phyloP scores from a whole-genome alignment of 768 basidiomycete species.

The Rhodotorula taiwanensis region DNA sequence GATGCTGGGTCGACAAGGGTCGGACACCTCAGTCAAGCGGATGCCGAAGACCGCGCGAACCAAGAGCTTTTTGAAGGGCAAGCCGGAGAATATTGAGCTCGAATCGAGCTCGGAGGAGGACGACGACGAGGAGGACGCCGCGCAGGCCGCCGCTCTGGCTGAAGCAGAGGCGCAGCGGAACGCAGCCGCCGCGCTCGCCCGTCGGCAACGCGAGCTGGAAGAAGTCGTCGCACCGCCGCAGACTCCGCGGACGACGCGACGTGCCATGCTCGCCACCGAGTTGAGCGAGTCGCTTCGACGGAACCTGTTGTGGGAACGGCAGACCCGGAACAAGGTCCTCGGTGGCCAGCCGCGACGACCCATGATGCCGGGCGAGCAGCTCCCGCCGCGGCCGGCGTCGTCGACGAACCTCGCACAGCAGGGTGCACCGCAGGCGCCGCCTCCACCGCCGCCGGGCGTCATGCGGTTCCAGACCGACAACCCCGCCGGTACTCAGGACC shows the following conservation, averaged over 20 bases:
- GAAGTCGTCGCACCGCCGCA: conserved; percentile 55
- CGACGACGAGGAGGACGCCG: conserved; percentile 22
- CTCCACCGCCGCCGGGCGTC: no score
- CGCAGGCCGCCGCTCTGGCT: background rate
- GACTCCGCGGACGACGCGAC: conserved; percentile 76
- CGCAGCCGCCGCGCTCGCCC: conserved; percentile 21
- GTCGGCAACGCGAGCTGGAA: conserved; percentile 26
- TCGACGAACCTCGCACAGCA: conserved; percentile 5
- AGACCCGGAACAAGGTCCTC: conserved; percentile 40
- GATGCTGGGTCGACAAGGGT: background rate
- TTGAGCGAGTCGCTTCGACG: conserved; percentile 74
- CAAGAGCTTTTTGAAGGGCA: conserved; percentile 30
- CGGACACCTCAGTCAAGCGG: background rate
- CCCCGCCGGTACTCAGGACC: background rate
- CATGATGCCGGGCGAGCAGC: conserved; percentile 9
- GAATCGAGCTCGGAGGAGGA: conserved; percentile 37
- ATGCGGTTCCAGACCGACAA: background rate
- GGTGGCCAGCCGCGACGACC: conserved; percentile 28
- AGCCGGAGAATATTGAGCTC: conserved; percentile 39
- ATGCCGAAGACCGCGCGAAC: background rate
- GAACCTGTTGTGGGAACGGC: conserved; percentile 66
- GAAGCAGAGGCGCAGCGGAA: conserved; percentile 2
- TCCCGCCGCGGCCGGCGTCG: conserved; percentile 12
- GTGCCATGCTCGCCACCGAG: conserved; percentile 76
- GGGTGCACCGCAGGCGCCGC: background rate